Evolutionary conservation across 306 rosid species (phyloP), one percentile per base, ranked within the genome.

Genomic region (Elaeagnus macrophylla): DNA sequence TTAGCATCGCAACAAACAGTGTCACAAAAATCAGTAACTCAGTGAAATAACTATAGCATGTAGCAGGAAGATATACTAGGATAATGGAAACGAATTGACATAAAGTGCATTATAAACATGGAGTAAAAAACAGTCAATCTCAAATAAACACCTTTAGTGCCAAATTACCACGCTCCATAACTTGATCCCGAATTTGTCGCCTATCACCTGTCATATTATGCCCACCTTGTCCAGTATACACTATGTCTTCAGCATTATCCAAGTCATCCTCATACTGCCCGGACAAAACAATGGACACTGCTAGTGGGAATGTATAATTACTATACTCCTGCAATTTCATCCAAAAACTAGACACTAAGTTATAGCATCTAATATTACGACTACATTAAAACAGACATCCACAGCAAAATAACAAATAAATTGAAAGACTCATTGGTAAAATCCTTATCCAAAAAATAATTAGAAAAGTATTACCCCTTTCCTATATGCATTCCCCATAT

Each of bases 211-310:
- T 77, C 76, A 91, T 61, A 72, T 91, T 81, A 56, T 91, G 95
- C 38, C 99, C 99, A 58, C 99, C 99, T 80, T 91, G 99, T 59
- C 99, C 99, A 35, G 99, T 87, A 76, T 91, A 91, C 45, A 87
- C 67, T 50, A 91, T 82, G 57, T 91, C 93, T 51, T 91, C 96
- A 15, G 99, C 95, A 69, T 91, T 91, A 66, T 91, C 99, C 48
- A 84, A 60, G 61, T 91, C 99, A 75, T 87, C 99, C 65, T 91
- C 99, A 57, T 91, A 91, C 96, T 78, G 78, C 61, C 99, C 99
- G 6, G 99, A 91, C 52, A 91, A 53, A 58, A 91, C 96, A 77
- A 91, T 87, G 57, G 95, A 80, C 51, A 91, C 88, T 12, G 96
- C 96, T 59, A 91, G 6, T 47, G 99, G 99, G 56, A 71, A 75